These are phyloP conservation scores for Fusarium haematococcum DNA, from an alignment of 2,329 filamentous ascomycete species.

Conservation along the genomic window DNA sequence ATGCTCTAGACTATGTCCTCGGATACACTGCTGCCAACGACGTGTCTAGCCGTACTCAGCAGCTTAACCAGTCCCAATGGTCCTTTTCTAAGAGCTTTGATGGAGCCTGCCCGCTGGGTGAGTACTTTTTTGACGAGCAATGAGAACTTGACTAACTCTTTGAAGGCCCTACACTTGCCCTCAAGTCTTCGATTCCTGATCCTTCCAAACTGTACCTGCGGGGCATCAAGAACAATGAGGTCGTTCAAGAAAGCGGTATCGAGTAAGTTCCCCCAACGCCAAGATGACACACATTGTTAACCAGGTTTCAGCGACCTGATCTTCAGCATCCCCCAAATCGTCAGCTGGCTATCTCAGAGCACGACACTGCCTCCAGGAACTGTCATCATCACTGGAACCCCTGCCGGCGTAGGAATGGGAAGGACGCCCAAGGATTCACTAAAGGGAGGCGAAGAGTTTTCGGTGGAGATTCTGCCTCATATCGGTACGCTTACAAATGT, in stretches of 20 bases:
- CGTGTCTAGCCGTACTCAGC: slow-evolving; percentile 58
- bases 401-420: slow-evolving; percentile 78
- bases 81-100: slow-evolving; percentile 70
- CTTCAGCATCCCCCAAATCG: slow-evolving; percentile 69
- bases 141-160: background rate
- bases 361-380: slow-evolving; percentile 72
- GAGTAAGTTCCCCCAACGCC: slow-evolving; percentile 35
- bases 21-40: slow-evolving; percentile 75
- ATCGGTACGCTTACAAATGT: slow-evolving; percentile 57
- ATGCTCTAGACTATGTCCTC: slow-evolving; percentile 70
- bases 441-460: slow-evolving; percentile 71
- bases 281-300: background rate
- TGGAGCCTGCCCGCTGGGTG: slow-evolving; percentile 62
- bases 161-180: slow-evolving; percentile 74
- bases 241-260: slow-evolving; percentile 38
- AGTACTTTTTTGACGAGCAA: background rate
- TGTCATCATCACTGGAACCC: slow-evolving; percentile 75
- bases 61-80: slow-evolving; percentile 45
- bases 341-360: slow-evolving; percentile 69
- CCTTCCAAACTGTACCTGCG: slow-evolving; percentile 66
- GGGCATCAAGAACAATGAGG: slow-evolving; percentile 67
- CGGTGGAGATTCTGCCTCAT: slow-evolving; percentile 56
- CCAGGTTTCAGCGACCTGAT: slow-evolving; percentile 64
- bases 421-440: slow-evolving; percentile 74
- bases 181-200: slow-evolving; percentile 65